Conservation (phyloP, 1,284 basidiomycete genomes). For the Trichosporon ovoides region DNA sequence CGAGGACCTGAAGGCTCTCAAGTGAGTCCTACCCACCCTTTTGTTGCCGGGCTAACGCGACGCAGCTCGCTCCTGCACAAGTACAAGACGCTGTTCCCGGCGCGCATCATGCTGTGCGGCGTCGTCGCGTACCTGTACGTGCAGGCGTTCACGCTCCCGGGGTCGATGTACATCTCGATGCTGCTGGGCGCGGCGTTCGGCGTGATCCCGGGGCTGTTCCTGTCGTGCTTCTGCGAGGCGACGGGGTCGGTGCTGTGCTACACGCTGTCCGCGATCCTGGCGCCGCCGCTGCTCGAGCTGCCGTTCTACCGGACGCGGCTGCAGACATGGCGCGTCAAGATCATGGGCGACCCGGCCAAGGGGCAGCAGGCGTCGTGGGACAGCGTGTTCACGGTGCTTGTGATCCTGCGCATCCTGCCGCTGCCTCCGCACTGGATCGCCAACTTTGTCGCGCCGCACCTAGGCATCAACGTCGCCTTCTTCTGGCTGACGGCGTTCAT, state of each 20-base stretch:
- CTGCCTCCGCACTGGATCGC: slow-evolving; percentile 92
- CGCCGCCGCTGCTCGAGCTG: slow-evolving; percentile 76
- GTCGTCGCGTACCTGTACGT: slow-evolving; percentile 86
- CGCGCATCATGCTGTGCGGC: slow-evolving; percentile 73
- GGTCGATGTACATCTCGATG: slow-evolving; percentile 97
- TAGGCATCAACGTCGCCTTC: slow-evolving; percentile 74
- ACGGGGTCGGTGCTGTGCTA: slow-evolving; percentile 90
- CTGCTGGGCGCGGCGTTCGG: slow-evolving; percentile 95
- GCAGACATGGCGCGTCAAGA: slow-evolving; percentile 47
- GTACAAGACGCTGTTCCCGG: slow-evolving; percentile 77
- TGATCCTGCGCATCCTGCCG: slow-evolving; percentile 83
- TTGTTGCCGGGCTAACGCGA: slow-evolving; percentile 5
- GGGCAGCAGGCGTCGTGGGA: slow-evolving; percentile 43
- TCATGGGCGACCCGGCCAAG: slow-evolving; percentile 47
- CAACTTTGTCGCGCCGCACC: slow-evolving; percentile 87
- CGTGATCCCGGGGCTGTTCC: slow-evolving; percentile 75
- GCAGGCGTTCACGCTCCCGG: slow-evolving; percentile 93
- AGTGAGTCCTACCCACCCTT: slow-evolving; percentile 48
- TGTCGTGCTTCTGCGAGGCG: slow-evolving; percentile 89
- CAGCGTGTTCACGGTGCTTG: slow-evolving; percentile 63
- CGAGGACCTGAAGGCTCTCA: slow-evolving; percentile 71
- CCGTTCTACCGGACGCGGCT: slow-evolving; percentile 62
- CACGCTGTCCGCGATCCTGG: slow-evolving; percentile 79
- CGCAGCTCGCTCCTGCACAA: slow-evolving; percentile 66
- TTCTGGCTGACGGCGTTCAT: slow-evolving; percentile 91